A percentile compares a stretch with the other conserved stretches of the same genome.
These are phyloP conservation scores for Phytophthora syringae DNA, from an alignment of 352 stramenopile species.

Conservation along the genomic window DNA sequence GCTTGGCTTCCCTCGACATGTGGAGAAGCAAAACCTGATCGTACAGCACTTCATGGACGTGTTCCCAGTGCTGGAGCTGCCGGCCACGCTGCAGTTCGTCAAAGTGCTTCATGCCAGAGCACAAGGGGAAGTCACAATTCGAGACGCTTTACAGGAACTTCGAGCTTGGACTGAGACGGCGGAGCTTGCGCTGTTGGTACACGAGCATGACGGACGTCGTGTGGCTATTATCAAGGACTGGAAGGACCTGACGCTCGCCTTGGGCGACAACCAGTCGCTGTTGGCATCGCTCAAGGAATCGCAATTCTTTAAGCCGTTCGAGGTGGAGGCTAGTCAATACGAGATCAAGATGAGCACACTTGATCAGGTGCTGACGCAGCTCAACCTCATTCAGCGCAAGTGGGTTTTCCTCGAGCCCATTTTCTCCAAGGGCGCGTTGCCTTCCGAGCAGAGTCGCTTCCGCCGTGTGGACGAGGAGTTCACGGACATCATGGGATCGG, in stretches of 20 bases:
- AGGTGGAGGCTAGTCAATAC: conserved; percentile 90
- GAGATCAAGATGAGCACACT: conserved; percentile 91
- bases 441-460: conserved; percentile 91
- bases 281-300: conserved; percentile 95
- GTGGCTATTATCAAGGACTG: conserved; percentile 96
- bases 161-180: conserved; percentile 93
- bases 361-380: conserved; percentile 78
- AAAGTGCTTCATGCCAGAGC: conserved; percentile 92
- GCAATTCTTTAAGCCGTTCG: conserved; percentile 96
- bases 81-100: conserved; percentile 91
- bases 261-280: conserved; percentile 96
- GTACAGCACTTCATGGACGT: conserved; percentile 91
- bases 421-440: conserved; percentile 94
- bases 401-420: conserved; percentile 98
- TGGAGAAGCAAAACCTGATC: conserved; percentile 91
- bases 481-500: conserved; percentile 90
- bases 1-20: conserved; percentile 83
- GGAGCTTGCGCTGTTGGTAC: conserved; percentile 87
- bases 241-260: conserved; percentile 94
- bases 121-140: conserved; percentile 95
- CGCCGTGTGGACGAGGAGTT: conserved; percentile 94
- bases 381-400: conserved; percentile 95
- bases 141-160: conserved; percentile 94
- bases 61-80: conserved; percentile 75
- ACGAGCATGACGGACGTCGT: conserved; percentile 79